These are phyloP conservation scores for Diutina neorugosa DNA, from an alignment of 1,139 yeast genomes.

Conservation along the genomic window DNA sequence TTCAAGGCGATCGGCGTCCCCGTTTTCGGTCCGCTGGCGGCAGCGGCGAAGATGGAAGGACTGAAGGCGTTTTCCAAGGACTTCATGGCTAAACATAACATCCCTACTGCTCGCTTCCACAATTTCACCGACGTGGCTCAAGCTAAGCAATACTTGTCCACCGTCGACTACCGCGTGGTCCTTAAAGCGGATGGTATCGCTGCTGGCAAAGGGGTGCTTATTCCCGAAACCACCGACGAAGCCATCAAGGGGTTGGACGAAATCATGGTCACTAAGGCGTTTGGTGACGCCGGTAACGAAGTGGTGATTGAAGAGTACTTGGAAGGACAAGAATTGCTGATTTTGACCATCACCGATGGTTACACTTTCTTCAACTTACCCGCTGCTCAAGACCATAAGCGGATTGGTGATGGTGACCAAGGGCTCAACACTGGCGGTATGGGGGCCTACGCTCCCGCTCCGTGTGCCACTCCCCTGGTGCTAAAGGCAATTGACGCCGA, in stretches of 20 bases:
- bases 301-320: conserved; percentile 93
- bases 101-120: conserved; percentile 87
- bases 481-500: conserved; percentile 56
- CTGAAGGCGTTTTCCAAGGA: conserved; percentile 91
- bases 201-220: conserved; percentile 96
- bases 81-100: conserved; percentile 82
- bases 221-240: conserved; percentile 76
- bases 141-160: conserved; percentile 60
- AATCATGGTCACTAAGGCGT: conserved; percentile 81
- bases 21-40: conserved; percentile 86
- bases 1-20: conserved; percentile 80
- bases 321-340: conserved; percentile 94
- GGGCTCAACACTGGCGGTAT: conserved; percentile 98
- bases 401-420: conserved; percentile 84
- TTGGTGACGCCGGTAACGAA: conserved; percentile 92
- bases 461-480: conserved; percentile 66
- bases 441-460: conserved; percentile 99
- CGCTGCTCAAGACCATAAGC: conserved; percentile 96
- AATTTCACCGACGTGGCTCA: conserved; percentile 67
- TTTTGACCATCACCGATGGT: conserved; percentile 89
- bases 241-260: conserved; percentile 76
- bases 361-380: conserved; percentile 86
- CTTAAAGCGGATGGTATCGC: conserved; percentile 98
- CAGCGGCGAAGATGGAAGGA: conserved; percentile 94
- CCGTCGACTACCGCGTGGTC: conserved; percentile 67